These are phyloP conservation scores for Knufia fluminis DNA, from an alignment of 2,329 filamentous ascomycete genomes.

Conservation along the genomic window DNA sequence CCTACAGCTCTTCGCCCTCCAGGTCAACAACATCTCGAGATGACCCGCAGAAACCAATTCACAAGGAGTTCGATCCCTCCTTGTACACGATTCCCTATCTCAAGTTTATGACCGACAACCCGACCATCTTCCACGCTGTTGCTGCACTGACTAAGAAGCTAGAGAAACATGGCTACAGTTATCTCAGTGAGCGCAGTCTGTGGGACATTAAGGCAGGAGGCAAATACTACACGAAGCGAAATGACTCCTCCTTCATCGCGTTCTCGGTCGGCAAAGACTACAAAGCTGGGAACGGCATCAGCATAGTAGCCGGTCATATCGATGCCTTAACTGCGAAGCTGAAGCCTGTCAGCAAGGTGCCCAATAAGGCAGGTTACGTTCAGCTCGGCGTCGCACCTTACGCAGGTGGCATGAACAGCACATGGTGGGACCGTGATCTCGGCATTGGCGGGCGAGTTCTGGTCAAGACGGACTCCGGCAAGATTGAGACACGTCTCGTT, in stretches of 20 bases:
- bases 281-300: conserved; percentile 73
- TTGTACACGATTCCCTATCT: conserved; percentile 75
- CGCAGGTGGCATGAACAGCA: conserved; percentile 73
- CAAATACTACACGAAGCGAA: conserved; percentile 81
- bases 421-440: conserved; percentile 96
- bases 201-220: conserved; percentile 77
- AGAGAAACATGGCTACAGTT: conserved; percentile 60
- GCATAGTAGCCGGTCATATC: conserved; percentile 83
- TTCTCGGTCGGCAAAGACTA: conserved; percentile 77
- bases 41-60: conserved; percentile 13
- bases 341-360: conserved; percentile 81
- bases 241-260: conserved; percentile 75
- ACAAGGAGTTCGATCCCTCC: conserved; percentile 34
- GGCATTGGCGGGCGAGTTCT: conserved; percentile 83
- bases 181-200: conserved; percentile 64
- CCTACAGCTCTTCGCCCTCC: conserved; percentile 1
- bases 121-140: conserved; percentile 87
- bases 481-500: conserved; percentile 72
- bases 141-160: conserved; percentile 67
- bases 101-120: conserved; percentile 79
- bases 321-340: conserved; percentile 84
- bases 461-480: conserved; percentile 60
- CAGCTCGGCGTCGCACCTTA: conserved; percentile 91
- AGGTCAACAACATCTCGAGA: conserved; percentile 12
- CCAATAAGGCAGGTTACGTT: conserved; percentile 73